phyloP scores from a whole-genome alignment of 2,329 filamentous ascomycete genomes.

The Aspergillus piperis region DNA sequence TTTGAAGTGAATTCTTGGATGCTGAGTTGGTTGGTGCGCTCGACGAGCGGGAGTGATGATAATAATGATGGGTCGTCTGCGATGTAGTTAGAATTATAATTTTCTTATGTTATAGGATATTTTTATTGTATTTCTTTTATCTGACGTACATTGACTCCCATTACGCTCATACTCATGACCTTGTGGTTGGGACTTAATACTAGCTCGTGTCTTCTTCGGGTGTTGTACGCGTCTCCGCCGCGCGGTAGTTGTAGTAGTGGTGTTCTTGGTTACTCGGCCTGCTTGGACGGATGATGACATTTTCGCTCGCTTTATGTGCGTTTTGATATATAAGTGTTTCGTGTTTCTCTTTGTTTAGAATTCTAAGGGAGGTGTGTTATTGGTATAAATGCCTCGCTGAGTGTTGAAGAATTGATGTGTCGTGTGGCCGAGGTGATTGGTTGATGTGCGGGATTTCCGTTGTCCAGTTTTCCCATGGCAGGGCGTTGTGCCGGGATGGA shows the following conservation, averaged over 20 bases:
- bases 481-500: background rate
- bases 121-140: too few species aligned
- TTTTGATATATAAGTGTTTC: background rate
- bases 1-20: conserved; percentile 40
- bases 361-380: too few species aligned
- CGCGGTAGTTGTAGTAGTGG: conserved; percentile 4
- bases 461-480: too few species aligned
- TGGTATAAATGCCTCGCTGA: background rate
- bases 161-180: background rate
- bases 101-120: too few species aligned
- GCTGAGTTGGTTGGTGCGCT: conserved; percentile 45
- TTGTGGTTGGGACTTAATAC: background rate
- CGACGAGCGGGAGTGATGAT: conserved; percentile 37
- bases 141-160: background rate
- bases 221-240: background rate
- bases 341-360: too few species aligned
- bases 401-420: background rate
- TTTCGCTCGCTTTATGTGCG: background rate
- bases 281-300: conserved; percentile 26
- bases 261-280: conserved; percentile 26
- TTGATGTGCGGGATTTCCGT: background rate
- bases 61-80: conserved; percentile 12
- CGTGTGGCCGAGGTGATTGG: too few species aligned
- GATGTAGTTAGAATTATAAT: too few species aligned
- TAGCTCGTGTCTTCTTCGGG: background rate